phyloP scores from a whole-genome alignment of 1,284 basidiomycete species.

The Sanghuangporus baumii region DNA sequence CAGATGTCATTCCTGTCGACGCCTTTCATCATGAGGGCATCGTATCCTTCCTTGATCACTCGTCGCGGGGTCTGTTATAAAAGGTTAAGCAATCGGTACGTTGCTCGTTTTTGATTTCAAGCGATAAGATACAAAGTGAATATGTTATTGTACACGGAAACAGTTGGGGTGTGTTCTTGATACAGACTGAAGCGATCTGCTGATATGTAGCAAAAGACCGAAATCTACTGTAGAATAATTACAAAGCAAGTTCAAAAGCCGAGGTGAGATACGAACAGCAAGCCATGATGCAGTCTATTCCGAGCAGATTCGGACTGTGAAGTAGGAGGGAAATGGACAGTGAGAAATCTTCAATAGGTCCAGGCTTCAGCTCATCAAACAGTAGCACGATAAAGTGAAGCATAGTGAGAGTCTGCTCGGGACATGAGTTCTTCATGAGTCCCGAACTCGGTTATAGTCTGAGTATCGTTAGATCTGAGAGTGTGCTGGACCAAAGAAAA shows the following conservation, averaged over 20 bases:
- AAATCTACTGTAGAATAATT: not conserved
- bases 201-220: not conserved
- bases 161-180: not conserved
- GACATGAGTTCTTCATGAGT: conserved; percentile 68
- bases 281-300: not conserved
- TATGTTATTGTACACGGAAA: not conserved
- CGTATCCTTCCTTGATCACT: conserved; percentile 59
- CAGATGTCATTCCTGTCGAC: conserved; percentile 54
- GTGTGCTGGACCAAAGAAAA: conserved; percentile 17
- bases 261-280: not conserved
- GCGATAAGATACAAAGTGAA: not conserved
- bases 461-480: conserved; percentile 17
- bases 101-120: not conserved
- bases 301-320: not conserved
- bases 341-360: not conserved
- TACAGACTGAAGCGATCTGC: not conserved
- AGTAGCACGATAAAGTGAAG: conserved; percentile 64
- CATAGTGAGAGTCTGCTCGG: conserved; percentile 53
- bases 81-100: not conserved
- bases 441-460: conserved; percentile 78
- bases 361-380: conserved; percentile 31
- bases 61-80: conserved; percentile 35
- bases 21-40: conserved; percentile 58
- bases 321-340: not conserved
- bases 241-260: not conserved